Evolutionary conservation across 2,329 filamentous ascomycete genomes (phyloP).

Genomic region (Aureobasidium sp.): DNA sequence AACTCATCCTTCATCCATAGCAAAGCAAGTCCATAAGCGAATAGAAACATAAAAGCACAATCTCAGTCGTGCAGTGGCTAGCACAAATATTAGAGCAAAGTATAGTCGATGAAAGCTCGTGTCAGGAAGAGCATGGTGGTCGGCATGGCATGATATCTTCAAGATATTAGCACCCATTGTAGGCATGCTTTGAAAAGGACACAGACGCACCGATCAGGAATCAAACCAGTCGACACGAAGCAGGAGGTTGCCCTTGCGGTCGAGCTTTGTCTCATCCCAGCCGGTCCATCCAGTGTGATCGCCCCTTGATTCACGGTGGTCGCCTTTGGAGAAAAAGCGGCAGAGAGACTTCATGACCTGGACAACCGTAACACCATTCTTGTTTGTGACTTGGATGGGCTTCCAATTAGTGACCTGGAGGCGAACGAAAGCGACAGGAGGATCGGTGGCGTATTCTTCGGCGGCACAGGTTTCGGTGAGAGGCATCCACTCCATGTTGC

Average conservation of each 20-base stretch:
- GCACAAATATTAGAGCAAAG: not conserved
- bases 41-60: not conserved
- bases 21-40: too few relatives aligned
- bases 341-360: constrained; percentile 3
- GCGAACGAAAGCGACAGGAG: not conserved
- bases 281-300: not conserved
- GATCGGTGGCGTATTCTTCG: not conserved
- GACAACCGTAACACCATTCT: not conserved
- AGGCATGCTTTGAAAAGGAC: not conserved
- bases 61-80: not conserved
- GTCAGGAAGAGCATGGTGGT: not conserved
- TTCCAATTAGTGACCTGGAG: not conserved
- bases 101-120: not conserved
- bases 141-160: not conserved
- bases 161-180: not conserved
- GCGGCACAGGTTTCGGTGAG: constrained; percentile 1
- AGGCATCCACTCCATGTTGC: not conserved
- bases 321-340: not conserved
- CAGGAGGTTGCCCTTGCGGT: not conserved
- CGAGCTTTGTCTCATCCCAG: not conserved
- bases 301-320: not conserved
- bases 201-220: not conserved
- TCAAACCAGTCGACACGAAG: not conserved
- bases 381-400: not conserved
- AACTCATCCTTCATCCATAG: too few relatives aligned